A percentile compares a stretch with the other conserved stretches of the same genome.
Conservation (phyloP, 768 basidiomycete species). For the Leccinum rimulosum region DNA sequence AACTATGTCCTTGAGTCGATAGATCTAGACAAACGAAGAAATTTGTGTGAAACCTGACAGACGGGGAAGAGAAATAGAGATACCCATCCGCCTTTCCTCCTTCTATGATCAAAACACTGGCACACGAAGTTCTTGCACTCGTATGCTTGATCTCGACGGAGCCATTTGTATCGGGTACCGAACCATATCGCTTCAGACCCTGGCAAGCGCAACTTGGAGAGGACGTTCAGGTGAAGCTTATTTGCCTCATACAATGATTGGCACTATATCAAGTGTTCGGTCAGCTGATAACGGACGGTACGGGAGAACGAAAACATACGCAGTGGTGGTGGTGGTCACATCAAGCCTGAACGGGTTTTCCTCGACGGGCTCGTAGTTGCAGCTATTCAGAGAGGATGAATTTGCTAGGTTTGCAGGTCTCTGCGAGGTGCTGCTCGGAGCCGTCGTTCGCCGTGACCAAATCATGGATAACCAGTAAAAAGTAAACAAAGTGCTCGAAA, state of each 20-base stretch:
- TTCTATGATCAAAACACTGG: conserved; percentile 12
- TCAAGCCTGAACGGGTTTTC: conserved; percentile 12
- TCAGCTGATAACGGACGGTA: not conserved
- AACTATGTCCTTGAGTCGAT: conserved; percentile 9
- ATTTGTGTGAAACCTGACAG: not conserved
- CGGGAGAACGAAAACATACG: conserved; percentile 6
- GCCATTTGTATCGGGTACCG: conserved; percentile 15
- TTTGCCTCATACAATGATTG: not conserved
- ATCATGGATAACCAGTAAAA: no score
- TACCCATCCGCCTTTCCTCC: conserved; percentile 5
- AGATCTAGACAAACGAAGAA: not conserved
- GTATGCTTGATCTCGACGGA: conserved; percentile 14
- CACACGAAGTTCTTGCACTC: conserved; percentile 1
- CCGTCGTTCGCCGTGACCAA: conserved; percentile 8
- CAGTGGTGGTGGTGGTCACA: conserved; percentile 12
- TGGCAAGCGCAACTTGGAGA: conserved; percentile 18
- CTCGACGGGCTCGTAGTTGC: conserved; percentile 1
- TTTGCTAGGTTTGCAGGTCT: conserved; percentile 1
- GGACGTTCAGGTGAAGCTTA: conserved; percentile 11
- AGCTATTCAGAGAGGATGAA: conserved; percentile 1
- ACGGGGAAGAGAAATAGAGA: not conserved
- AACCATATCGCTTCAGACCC: conserved; percentile 25
- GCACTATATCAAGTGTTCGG: not conserved
- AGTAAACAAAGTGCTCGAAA: not conserved
- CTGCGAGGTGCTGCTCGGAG: not conserved